Percentiles rank a stretch among this genome's conserved stretches.
Conservation (phyloP, 768 basidiomycete genomes). For the Phylloporus sp. region DNA sequence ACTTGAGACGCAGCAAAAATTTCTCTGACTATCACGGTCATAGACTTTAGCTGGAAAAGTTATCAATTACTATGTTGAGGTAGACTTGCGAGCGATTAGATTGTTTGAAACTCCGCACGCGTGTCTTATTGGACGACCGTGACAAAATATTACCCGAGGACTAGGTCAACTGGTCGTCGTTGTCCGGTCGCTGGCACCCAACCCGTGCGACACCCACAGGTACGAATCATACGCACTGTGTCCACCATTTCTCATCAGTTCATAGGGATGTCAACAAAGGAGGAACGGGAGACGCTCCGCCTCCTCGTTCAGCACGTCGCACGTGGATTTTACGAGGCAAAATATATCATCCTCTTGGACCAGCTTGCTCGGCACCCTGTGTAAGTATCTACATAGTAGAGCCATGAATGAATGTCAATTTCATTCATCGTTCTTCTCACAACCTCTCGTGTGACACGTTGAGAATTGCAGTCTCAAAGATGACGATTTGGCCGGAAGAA, state of each 20-base stretch:
- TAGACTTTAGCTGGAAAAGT: too few relatives aligned
- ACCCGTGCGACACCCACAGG: not conserved
- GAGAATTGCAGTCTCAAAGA: slow-evolving; percentile 69
- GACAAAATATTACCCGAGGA: not conserved
- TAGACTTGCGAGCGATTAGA: too few relatives aligned
- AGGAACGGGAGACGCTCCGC: slow-evolving; percentile 77
- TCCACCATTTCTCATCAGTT: too few relatives aligned
- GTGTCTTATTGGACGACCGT: not conserved
- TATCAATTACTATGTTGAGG: too few relatives aligned
- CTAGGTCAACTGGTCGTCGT: too few relatives aligned
- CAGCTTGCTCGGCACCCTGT: slow-evolving; percentile 89
- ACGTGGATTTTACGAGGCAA: slow-evolving; percentile 91
- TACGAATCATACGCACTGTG: not conserved
- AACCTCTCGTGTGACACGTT: slow-evolving; percentile 16
- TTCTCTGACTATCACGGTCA: too few relatives aligned
- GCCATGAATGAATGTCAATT: slow-evolving; percentile 16
- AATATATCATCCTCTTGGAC: slow-evolving; percentile 88
- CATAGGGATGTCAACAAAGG: slow-evolving; percentile 56
- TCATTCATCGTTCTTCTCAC: slow-evolving; percentile 3
- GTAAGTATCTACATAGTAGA: slow-evolving; percentile 60
- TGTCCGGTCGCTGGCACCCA: not conserved
- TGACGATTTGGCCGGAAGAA: slow-evolving; percentile 86
- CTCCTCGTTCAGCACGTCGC: slow-evolving; percentile 90
- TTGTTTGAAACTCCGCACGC: too few relatives aligned
- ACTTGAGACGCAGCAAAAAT: too few relatives aligned